phyloP scores from a whole-genome alignment of 2,329 filamentous ascomycete species.

The Arachnomyces sp. region DNA sequence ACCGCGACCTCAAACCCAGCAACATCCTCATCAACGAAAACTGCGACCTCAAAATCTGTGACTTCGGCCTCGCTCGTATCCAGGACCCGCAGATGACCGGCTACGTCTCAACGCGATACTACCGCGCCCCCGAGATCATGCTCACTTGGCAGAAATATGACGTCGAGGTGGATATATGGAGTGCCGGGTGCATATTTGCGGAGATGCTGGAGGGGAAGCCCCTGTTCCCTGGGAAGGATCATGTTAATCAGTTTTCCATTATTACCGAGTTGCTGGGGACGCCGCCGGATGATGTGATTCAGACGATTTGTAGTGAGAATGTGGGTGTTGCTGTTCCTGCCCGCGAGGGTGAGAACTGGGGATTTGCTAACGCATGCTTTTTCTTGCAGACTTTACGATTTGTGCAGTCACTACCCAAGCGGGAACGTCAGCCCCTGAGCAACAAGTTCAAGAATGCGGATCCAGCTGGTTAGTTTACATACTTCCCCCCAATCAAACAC shows the following conservation, averaged over 20 bases:
- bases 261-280: constrained; percentile 96
- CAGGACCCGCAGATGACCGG: constrained; percentile 99
- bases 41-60: constrained; percentile 98
- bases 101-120: constrained; percentile 97
- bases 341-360: too few relatives aligned
- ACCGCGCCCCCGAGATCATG: constrained; percentile 98
- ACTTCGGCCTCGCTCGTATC: constrained; percentile 93
- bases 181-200: constrained; percentile 95
- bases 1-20: constrained; percentile 94
- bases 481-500: not conserved
- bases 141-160: constrained; percentile 99
- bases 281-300: constrained; percentile 95
- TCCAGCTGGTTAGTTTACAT: constrained; percentile 55
- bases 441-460: constrained; percentile 96
- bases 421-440: constrained; percentile 75
- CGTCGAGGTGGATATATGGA: constrained; percentile 98
- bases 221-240: constrained; percentile 95
- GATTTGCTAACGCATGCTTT: not conserved
- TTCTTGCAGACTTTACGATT: constrained; percentile 74
- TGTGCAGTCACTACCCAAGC: constrained; percentile 92
- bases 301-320: constrained; percentile 97
- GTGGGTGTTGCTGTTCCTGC: constrained; percentile 42
- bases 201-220: constrained; percentile 99
- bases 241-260: constrained; percentile 99
- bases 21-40: constrained; percentile 99